Conservation (phyloP, 2,329 filamentous ascomycete species). For the Clarireedia hainanense region DNA sequence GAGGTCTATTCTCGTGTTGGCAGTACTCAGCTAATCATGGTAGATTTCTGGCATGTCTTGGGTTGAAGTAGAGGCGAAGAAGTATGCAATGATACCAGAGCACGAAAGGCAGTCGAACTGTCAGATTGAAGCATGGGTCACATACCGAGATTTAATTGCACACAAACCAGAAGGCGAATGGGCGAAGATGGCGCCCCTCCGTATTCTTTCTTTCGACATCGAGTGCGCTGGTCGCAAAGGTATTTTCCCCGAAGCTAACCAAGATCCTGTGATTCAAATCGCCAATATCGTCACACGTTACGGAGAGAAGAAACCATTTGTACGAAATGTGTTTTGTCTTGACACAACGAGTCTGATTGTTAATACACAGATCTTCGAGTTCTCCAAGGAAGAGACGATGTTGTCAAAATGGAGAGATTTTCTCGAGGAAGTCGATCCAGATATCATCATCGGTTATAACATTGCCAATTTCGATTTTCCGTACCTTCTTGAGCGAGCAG, state of each 20-base stretch:
- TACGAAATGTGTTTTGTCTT: constrained; percentile 93
- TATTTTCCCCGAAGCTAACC: constrained; percentile 86
- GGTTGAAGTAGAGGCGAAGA: constrained; percentile 74
- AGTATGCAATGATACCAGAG: constrained; percentile 62
- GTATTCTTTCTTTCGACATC: constrained; percentile 94
- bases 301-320: constrained; percentile 90
- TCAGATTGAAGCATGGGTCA: constrained; percentile 86
- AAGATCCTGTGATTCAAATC: constrained; percentile 95
- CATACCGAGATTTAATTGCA: constrained; percentile 75
- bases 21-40: constrained; percentile 5
- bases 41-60: constrained; percentile 92
- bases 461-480: constrained; percentile 98
- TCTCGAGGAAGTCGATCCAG: constrained; percentile 80
- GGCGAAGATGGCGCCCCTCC: constrained; percentile 94
- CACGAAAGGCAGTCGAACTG: constrained; percentile 77
- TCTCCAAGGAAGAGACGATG: constrained; percentile 77
- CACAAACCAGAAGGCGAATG: constrained; percentile 88
- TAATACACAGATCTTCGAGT: constrained; percentile 86
- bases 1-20: constrained; percentile 21
- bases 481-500: constrained; percentile 83
- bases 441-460: constrained; percentile 98
- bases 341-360: constrained; percentile 90
- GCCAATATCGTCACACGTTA: constrained; percentile 92
- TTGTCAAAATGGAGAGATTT: constrained; percentile 90
- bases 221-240: constrained; percentile 97